Base-by-base conservation (phyloP, 441 rosid genomes). In the Corymbia citriodora region DNA sequence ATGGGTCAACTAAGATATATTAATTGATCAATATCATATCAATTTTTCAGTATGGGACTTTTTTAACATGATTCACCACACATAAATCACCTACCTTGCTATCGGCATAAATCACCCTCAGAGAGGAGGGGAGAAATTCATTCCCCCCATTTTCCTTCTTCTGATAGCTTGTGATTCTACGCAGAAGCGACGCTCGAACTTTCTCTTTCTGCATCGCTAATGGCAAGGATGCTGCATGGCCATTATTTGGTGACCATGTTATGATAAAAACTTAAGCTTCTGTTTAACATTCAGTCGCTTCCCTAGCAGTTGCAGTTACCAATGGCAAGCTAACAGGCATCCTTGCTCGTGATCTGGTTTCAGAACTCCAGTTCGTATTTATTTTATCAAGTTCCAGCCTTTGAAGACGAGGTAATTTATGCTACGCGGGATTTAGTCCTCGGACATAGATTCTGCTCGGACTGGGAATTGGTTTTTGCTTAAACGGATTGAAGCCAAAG, bases 311-410 rank as follows among this genome's bases (percentile, higher is more conserved):
- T 85, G 52, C 52, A 12, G 50, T 7, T 74, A 4, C n/a, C 65
- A 10, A 0, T 59, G 65, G 65, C 7, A 59, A 59, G n/a, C 7
- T 25, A 29, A 59, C 65, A 59, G 14, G 72, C 27, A n/a, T 92
- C 89, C 89, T 89, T 91, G 93, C 89, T 93, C 96, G 98, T 95
- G 25, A 95, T 97, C 92, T 96, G 99, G 99, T 96, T 95, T 96
- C 99, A 96, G 95, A 96, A 96, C 96, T 96, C 97, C 25, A 91
- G 94, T 27, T 88, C 96, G 92, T 96, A 95, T 92, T 99, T 99
- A 97, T 92, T 98, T 96, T 91, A 96, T 98, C 92, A 95, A 95
- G 98, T 97, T 98, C 89, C 98, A 98, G 97, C 98, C 88, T 92
- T 96, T n/a, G 96, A 95, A 92, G 93, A 90, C 74, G 97, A 97